These are phyloP conservation scores for Pythium insidiosum DNA, from an alignment of 352 stramenopile genomes.

Conservation along the genomic window DNA sequence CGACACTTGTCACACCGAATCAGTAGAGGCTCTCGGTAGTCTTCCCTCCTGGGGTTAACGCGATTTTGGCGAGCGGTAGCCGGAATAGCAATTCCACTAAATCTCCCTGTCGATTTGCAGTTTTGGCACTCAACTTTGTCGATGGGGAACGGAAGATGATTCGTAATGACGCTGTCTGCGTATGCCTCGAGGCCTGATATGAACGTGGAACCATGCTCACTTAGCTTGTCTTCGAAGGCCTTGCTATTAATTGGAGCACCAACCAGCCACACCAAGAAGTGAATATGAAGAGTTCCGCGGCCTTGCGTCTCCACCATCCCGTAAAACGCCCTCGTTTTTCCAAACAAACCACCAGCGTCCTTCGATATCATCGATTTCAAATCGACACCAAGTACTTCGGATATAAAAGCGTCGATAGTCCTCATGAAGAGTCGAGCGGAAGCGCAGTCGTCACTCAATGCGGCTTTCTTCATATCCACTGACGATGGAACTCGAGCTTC, in stretches of 20 bases:
- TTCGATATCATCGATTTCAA: background rate
- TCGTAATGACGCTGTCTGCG: constrained; percentile 1
- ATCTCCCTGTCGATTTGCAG: background rate
- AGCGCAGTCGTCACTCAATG: background rate
- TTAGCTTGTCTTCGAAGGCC: background rate
- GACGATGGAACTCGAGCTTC: background rate
- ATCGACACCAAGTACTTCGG: background rate
- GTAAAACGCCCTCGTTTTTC: background rate
- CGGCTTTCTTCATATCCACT: background rate
- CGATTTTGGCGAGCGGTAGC: no score
- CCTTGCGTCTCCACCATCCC: constrained; percentile 11
- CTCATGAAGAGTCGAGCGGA: background rate
- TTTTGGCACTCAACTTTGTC: background rate
- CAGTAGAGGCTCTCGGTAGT: constrained; percentile 1
- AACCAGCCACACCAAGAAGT: constrained; percentile 6
- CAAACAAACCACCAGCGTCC: background rate
- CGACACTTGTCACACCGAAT: constrained; percentile 2
- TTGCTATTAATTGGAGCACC: constrained; percentile 4
- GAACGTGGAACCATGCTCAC: background rate
- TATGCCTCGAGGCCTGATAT: background rate
- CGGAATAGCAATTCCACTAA: background rate
- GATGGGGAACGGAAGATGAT: background rate
- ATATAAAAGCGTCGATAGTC: background rate
- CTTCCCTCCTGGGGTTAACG: no score
- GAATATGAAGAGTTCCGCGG: constrained; percentile 7